Base-by-base conservation (phyloP, 1,139 yeast species). In the Hyphopichia burtonii region DNA sequence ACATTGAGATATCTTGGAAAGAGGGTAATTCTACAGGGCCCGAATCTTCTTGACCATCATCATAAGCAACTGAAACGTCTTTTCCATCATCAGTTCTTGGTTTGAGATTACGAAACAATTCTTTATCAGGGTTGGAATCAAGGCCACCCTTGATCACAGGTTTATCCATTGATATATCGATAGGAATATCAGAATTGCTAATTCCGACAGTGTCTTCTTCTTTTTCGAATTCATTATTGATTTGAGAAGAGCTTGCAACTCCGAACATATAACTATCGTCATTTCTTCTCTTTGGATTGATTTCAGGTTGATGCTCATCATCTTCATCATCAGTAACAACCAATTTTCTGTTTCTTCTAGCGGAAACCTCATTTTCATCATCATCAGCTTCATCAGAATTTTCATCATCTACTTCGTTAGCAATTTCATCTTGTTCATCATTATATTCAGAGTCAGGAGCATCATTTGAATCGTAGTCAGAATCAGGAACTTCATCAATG, bases 181-280 rank as follows among this genome's bases (percentile, higher is more conserved):
- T 8, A 28, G n/a, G n/a, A n/a, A 39, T 41, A 17, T 35, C 42
- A 8, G 32, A 30, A n/a, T 20, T 20, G 11, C 18, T 16, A 31
- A 11, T n/a, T 5, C 14, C 30, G 14, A 27, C 5, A 6, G 14
- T n/a, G 6, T 27, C 30, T 4, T 10, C 30, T 27, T 27, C 14
- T 7, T 27, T 27, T 7, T 10, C 30, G 5, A n/a, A 10, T 7
- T 28, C 17, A 28, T 28, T 16, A 28, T 25, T 25, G n/a, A 25
- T 5, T 11, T 25, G 28, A 9, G 28, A 25, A 25, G 28, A 11
- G 11, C n/a, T 25, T n/a, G 17, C 42, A 30, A 56, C 63, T 2
- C 71, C 74, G 50, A 65, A 65, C 71, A 67, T 66, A 43, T 61
- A 66, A 41, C 69, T 63, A 40, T 68, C 73, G 45, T 66, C 71